These are phyloP conservation scores for Schizothecium vesticola DNA, from an alignment of 495 filamentous ascomycete genomes.

Conservation along the genomic window DNA sequence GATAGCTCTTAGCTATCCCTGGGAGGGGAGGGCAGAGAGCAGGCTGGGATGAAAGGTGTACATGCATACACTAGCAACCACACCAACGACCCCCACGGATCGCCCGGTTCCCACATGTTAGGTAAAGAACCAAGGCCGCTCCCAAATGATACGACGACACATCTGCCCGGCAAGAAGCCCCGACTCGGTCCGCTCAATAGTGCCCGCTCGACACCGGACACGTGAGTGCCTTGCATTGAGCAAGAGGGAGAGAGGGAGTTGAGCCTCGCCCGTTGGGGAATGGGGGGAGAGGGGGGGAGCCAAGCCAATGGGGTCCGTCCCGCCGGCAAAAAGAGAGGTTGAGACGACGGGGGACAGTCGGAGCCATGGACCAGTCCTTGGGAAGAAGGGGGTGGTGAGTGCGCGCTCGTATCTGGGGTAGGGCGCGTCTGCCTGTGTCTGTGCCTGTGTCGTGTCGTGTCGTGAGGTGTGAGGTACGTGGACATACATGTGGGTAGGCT, in stretches of 20 bases:
- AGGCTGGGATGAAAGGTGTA: neutral
- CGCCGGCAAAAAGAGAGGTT: neutral
- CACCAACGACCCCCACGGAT: neutral
- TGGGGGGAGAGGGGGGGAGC: neutral
- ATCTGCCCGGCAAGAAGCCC: neutral
- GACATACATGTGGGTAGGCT: neutral
- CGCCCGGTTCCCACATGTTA: neutral
- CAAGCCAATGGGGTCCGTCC: neutral
- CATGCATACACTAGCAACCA: neutral
- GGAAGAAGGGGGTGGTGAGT: neutral
- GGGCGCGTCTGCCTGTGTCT: neutral
- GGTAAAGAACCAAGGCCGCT: neutral
- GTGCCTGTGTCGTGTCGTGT: neutral
- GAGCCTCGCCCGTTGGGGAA: neutral
- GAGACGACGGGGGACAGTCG: neutral
- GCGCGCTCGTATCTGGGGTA: neutral
- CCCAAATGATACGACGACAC: slow-evolving; percentile 17
- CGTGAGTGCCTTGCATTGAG: slow-evolving; percentile 14
- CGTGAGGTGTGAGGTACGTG: neutral
- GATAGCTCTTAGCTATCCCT: too few relatives aligned
- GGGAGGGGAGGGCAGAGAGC: too few relatives aligned
- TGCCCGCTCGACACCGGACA: slow-evolving; percentile 5
- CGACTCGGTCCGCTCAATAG: neutral
- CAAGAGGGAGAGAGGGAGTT: neutral
- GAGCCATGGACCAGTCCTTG: slow-evolving; percentile 7